Conservation (phyloP, 1,284 basidiomycete genomes). For the Trametes versicolor region DNA sequence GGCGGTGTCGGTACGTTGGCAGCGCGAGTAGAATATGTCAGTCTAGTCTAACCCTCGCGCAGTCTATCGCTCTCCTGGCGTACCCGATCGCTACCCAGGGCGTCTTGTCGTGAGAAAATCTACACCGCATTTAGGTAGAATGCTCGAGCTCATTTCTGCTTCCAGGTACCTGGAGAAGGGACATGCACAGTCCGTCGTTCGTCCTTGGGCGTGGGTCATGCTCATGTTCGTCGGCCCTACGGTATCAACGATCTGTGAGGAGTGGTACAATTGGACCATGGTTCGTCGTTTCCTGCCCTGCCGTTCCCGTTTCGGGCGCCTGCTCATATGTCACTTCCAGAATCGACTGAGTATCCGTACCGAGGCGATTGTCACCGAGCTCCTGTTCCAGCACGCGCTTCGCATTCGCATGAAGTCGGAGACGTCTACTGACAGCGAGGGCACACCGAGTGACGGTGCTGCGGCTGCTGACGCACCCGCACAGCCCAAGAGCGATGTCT, state of each 20-base stretch:
- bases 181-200: conserved; percentile 47
- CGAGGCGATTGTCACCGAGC: conserved; percentile 62
- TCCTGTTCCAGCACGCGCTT: conserved; percentile 65
- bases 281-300: conserved; percentile 41
- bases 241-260: conserved; percentile 48
- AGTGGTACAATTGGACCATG: conserved; percentile 62
- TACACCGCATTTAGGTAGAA: neutral
- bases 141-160: neutral
- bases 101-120: conserved; percentile 44
- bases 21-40: conserved; percentile 20
- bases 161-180: conserved; percentile 53
- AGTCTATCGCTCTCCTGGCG: conserved; percentile 30
- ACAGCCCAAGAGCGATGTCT: conserved; percentile 43
- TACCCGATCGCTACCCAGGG: conserved; percentile 45
- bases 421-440: conserved; percentile 11
- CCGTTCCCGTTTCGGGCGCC: too few species aligned
- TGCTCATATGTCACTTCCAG: conserved; percentile 23
- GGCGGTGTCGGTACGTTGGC: conserved; percentile 18
- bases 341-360: conserved; percentile 50
- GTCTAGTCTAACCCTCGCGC: neutral
- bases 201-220: conserved; percentile 70
- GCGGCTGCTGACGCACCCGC: conserved; percentile 33
- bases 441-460: conserved; percentile 38
- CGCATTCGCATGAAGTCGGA: conserved; percentile 59
- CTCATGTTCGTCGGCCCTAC: conserved; percentile 69